Conservation (phyloP, 2,329 filamentous ascomycete genomes). For the Emmonsiellopsis sp. region DNA sequence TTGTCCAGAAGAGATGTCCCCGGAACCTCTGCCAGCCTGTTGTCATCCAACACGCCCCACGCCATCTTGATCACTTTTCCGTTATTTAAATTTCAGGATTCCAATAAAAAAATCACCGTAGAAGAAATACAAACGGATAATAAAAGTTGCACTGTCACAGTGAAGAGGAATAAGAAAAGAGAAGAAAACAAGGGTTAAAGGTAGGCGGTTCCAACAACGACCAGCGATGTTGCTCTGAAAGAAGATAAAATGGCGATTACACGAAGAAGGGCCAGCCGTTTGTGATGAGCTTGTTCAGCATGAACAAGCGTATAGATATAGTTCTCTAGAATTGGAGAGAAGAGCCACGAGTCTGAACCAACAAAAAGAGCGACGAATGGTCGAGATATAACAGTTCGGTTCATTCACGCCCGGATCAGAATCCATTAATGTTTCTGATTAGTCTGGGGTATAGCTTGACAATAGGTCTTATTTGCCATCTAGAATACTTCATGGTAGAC, state of each 20-base stretch:
- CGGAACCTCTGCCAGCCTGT: constrained; percentile 18
- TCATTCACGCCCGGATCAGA: too few species aligned
- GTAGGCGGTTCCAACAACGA: neutral
- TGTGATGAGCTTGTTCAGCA: neutral
- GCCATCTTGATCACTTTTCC: constrained; percentile 11
- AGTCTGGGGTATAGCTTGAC: too few species aligned
- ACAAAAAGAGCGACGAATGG: too few species aligned
- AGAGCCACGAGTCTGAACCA: too few species aligned
- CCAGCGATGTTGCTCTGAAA: neutral
- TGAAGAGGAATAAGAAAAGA: neutral
- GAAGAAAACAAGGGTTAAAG: neutral
- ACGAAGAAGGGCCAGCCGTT: neutral
- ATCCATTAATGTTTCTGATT: too few species aligned
- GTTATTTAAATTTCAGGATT: constrained; percentile 5
- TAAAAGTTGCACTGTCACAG: neutral
- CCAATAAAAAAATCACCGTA: too few species aligned
- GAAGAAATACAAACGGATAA: constrained; percentile 1
- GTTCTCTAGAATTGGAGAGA: too few species aligned
- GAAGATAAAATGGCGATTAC: neutral
- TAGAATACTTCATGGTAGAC: too few species aligned
- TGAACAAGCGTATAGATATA: too few species aligned
- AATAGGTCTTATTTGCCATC: too few species aligned
- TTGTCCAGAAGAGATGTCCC: constrained; percentile 13
- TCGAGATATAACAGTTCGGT: too few species aligned
- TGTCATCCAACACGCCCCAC: constrained; percentile 21